Conservation (phyloP, 495 filamentous ascomycete genomes). For the Aspergillus affinis region DNA sequence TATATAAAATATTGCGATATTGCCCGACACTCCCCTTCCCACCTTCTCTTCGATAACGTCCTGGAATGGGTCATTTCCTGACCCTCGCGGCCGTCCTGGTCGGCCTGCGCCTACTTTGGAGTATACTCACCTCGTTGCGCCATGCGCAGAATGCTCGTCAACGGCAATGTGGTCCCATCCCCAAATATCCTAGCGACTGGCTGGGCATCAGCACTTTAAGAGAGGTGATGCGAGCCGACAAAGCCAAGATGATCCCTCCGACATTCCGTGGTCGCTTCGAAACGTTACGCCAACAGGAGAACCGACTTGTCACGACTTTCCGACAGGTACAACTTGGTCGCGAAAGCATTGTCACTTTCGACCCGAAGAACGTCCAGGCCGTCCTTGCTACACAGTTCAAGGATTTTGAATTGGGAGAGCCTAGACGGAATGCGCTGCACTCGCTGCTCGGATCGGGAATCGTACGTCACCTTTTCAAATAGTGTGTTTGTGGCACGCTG, state of each 20-base stretch:
- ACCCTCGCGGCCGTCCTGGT: conserved; percentile 28
- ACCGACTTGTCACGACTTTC: conserved; percentile 32
- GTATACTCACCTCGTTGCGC: conserved; percentile 24
- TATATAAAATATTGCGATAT: background rate
- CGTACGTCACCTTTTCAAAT: conserved; percentile 29
- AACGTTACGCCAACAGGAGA: conserved; percentile 25
- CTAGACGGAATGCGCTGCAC: conserved; percentile 33
- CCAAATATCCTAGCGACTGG: conserved; percentile 34
- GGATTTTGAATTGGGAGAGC: conserved; percentile 46
- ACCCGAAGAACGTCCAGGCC: conserved; percentile 56
- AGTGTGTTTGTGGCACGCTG: background rate
- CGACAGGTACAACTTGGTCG: conserved; percentile 28
- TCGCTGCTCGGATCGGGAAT: conserved; percentile 48
- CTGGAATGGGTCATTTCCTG: background rate
- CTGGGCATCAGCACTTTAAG: conserved; percentile 31
- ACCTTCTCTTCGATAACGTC: background rate
- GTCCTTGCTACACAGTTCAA: conserved; percentile 56
- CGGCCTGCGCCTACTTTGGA: conserved; percentile 27
- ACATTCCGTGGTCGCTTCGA: conserved; percentile 24
- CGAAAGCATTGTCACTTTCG: conserved; percentile 42
- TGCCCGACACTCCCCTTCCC: too few species aligned
- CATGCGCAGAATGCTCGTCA: conserved; percentile 30
- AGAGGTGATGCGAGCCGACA: conserved; percentile 30
- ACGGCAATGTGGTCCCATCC: conserved; percentile 30
- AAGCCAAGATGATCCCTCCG: conserved; percentile 26